A percentile compares a stretch with the other conserved stretches of the same genome.
Evolutionary conservation across 2,329 filamentous ascomycete species (phyloP).

Genomic region (Ceratocystis ficicola): DNA sequence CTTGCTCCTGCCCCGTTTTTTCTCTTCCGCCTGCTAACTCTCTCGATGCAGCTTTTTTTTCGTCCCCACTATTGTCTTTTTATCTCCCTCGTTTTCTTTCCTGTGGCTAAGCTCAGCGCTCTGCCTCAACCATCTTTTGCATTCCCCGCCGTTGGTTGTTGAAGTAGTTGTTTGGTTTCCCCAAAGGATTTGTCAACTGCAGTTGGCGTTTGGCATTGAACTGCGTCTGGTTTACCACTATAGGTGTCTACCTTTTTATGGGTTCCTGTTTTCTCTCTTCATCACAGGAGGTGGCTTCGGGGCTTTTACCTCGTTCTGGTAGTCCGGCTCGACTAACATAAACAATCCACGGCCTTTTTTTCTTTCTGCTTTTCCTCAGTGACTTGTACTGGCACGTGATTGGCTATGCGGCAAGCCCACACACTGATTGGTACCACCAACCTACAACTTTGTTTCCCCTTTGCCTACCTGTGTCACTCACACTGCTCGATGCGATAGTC

Average conservation of each 20-base stretch:
- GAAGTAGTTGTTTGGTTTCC: too few species aligned
- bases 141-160: background rate
- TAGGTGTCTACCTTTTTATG: background rate
- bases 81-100: background rate
- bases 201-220: too few species aligned
- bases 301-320: background rate
- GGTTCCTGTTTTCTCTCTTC: background rate
- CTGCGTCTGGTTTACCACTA: background rate
- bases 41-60: background rate
- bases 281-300: background rate
- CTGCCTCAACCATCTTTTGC: background rate
- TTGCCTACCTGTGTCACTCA: background rate
- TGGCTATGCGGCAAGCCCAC: background rate
- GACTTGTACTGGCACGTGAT: background rate
- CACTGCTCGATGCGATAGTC: background rate
- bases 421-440: background rate
- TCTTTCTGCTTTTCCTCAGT: background rate
- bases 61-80: too few species aligned
- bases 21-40: background rate
- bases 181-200: too few species aligned
- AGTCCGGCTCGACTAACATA: slow-evolving; percentile 1
- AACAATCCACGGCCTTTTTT: background rate
- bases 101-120: background rate
- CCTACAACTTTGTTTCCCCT: background rate
- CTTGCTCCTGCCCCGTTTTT: background rate